Evolutionary conservation across 345 rosid genomes (phyloP), one percentile per base, ranked within the genome.

Genomic region (Eucalyptus sp.): DNA sequence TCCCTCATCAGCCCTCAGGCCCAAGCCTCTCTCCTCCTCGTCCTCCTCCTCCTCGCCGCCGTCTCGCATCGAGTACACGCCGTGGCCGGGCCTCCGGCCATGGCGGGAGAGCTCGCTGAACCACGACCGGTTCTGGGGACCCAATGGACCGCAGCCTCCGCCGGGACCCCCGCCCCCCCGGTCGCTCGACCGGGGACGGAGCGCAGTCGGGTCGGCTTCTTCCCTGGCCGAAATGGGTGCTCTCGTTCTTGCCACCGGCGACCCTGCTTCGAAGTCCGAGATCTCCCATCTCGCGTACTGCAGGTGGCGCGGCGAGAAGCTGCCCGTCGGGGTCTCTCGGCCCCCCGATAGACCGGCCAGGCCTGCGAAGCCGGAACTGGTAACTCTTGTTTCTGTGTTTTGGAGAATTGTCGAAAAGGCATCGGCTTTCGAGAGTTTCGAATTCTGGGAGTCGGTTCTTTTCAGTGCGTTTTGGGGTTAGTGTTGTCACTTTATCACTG

Each of bases 211-310:
- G 5, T 90, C 93, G n/a, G 96, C 97, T 31, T 91, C 97, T 60
- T 97, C 98, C 89, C 96, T 96, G 87, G 93, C 99, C 2, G 98
- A 95, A 88, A 96, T 97, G 54, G 98, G 99, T 76, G 93, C 99
- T 49, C 89, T 96, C 86, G 96, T 97, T 20, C 98, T 97, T 91
- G 93, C 97, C 89, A 94, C 98, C 18, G 12, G 91, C 18, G 97
- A 95, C 89, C 98, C 98, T 87, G 91, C 92, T 64, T 54, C 93
- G 44, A 98, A 95, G 90, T 95, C 98, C 41, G 92, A 92, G 89
- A 93, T 96, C 87, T 96, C 98, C 49, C 98, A 96, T 88, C 90
- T 94, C 87, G 99, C 98, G 87, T 95, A 94, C 95, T 94, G 97
- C 24, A 92, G 92, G 88, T 96, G 97, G 97, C 93, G 93, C 84